A percentile compares a stretch with the other conserved stretches of the same genome.
These are phyloP conservation scores for Trametes maxima DNA, from an alignment of 768 basidiomycete species.

Conservation along the genomic window DNA sequence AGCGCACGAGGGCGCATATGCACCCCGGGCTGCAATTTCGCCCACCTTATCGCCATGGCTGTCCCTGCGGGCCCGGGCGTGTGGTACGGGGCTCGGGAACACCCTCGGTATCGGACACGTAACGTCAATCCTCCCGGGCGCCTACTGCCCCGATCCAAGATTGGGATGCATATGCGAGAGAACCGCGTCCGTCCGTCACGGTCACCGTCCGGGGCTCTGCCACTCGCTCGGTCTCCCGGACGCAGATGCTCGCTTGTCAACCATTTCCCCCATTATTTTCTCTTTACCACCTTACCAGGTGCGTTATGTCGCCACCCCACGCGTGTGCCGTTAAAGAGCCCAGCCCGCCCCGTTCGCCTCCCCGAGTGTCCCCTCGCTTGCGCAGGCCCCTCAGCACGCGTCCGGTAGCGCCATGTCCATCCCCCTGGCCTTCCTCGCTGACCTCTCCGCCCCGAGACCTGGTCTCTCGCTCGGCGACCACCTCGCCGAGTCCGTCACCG, in stretches of 20 bases:
- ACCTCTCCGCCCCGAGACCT: slow-evolving; percentile 28
- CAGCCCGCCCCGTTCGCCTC: not conserved
- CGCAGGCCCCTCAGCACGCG: not conserved
- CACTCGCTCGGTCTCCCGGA: not conserved
- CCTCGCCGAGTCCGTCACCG: slow-evolving; percentile 37
- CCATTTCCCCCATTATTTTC: not conserved
- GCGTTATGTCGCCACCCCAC: not conserved
- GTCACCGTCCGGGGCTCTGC: too few relatives aligned
- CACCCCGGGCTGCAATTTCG: slow-evolving; percentile 1
- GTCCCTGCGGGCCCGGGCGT: slow-evolving; percentile 5
- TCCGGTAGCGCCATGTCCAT: slow-evolving; percentile 14
- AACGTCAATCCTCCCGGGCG: slow-evolving; percentile 8
- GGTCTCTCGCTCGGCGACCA: slow-evolving; percentile 41
- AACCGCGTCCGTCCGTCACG: not conserved
- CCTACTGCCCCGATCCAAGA: not conserved
- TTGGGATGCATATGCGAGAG: not conserved
- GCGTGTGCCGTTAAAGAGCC: not conserved
- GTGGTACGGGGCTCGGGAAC: not conserved
- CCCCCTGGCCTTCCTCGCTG: slow-evolving; percentile 35
- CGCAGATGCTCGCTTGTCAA: slow-evolving; percentile 1
- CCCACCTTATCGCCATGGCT: slow-evolving; percentile 22
- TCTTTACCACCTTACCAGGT: not conserved
- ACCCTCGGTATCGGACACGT: not conserved
- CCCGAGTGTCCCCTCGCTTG: slow-evolving; percentile 4
- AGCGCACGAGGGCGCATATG: not conserved